Percentiles rank a stretch among this genome's conserved stretches.
Evolutionary conservation across 225 moss, liverwort and hornwort species (phyloP).

Genomic region (Antitrichia curtipendula): DNA sequence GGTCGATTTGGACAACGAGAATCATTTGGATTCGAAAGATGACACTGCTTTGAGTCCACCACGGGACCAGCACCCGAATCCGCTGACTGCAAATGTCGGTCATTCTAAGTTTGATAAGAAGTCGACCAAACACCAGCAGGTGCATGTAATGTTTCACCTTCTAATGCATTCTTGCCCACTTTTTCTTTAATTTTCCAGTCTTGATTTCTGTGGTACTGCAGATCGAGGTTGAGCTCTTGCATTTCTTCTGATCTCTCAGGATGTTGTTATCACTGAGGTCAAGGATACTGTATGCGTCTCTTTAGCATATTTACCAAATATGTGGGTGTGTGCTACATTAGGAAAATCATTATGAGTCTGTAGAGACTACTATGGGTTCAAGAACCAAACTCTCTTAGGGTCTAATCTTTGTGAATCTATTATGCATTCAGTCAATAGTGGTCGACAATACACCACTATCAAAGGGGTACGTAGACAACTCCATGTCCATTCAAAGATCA

Average conservation of each 20-base stretch:
- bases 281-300: not conserved
- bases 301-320: not conserved
- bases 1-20: conserved; percentile 13
- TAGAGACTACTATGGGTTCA: not conserved
- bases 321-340: not conserved
- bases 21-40: conserved; percentile 13
- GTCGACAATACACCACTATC: not conserved
- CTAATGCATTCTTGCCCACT: not conserved
- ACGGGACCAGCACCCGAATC: not conserved
- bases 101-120: conserved; percentile 22
- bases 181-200: not conserved
- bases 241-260: not conserved
- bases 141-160: not conserved
- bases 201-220: not conserved
- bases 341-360: too few relatives aligned
- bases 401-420: not conserved
- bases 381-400: not conserved
- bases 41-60: conserved; percentile 21
- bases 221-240: not conserved
- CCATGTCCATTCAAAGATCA: not conserved
- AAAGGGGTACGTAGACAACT: not conserved
- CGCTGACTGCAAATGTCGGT: conserved; percentile 7
- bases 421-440: not conserved
- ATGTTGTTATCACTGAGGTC: not conserved
- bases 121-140: conserved; percentile 26